Base-by-base conservation (phyloP, 1,284 basidiomycete species). In the Puccinia sorghi region DNA sequence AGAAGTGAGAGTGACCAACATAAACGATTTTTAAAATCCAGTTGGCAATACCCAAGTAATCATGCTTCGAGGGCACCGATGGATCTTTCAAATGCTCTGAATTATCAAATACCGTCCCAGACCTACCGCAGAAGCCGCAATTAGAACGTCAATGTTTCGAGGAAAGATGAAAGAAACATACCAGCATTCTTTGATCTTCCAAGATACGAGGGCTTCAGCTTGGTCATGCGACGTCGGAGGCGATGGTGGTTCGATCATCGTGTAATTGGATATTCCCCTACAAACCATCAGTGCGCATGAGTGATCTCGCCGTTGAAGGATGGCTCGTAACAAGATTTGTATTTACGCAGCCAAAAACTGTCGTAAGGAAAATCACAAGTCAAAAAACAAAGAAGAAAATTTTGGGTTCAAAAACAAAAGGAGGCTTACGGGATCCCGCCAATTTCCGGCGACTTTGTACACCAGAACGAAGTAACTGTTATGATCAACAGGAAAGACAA, bases 11-110 rank as follows among this genome's bases (percentile, higher is more conserved):
- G 22, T 46, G 2, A 64, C 70, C 17, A 12, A 79, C 77, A 92
- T 97, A 97, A 59, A 94, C 86, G 93, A 93, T 95, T 86, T 92
- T 91, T 80, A 93, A 87, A 13, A 86, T 90, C 69, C 90, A 83
- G 83, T 97, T 96, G 77, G 96, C 87, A 92, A 93, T 96, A 82
- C 93, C 90, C 8, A 79, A 32, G 27, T 70, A 79, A 37, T 79
- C 70, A 32, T 46, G 50, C 52, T 79, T 79, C 11, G 69, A 72
- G 2, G 43, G 13, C 9, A 67, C 32, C 7, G 70, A 72, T 52
- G 63, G 63, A 50, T 79, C 25, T 56, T 57, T 72, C 27, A 79
- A 54, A 67, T 79, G 50, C 1, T 25, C 77, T 9, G 77, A n/a
- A 27, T 79, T 72, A 50, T 79, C 77, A 66, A 79, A 72, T 20